These are phyloP conservation scores for Monascus purpureus DNA, from an alignment of 495 filamentous ascomycete genomes.

Conservation along the genomic window DNA sequence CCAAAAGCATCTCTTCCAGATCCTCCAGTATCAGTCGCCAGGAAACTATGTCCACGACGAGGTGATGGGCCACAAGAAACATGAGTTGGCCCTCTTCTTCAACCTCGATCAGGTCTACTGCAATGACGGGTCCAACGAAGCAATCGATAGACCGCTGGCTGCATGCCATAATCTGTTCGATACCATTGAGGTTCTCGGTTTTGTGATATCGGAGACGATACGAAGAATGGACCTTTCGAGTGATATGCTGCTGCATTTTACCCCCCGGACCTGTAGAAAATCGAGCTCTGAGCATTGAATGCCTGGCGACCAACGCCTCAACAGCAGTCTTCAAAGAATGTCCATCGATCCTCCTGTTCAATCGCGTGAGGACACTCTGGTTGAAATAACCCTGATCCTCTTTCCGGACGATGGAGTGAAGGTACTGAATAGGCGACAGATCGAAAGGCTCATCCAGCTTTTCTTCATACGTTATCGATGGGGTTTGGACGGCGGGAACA, in stretches of 20 bases:
- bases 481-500: slow-evolving; percentile 15
- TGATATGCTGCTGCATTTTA: slow-evolving; percentile 24
- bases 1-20: slow-evolving; percentile 45
- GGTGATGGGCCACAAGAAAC: slow-evolving; percentile 54
- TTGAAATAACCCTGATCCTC: slow-evolving; percentile 58
- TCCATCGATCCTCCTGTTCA: slow-evolving; percentile 35
- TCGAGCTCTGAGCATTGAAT: slow-evolving; percentile 63
- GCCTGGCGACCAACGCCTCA: slow-evolving; percentile 44
- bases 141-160: slow-evolving; percentile 32
- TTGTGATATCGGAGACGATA: slow-evolving; percentile 20
- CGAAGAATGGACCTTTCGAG: slow-evolving; percentile 20
- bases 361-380: slow-evolving; percentile 48
- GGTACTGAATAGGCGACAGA: slow-evolving; percentile 56
- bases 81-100: slow-evolving; percentile 33
- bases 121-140: slow-evolving; percentile 28
- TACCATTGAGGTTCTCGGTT: slow-evolving; percentile 9
- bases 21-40: slow-evolving; percentile 58
- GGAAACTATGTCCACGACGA: slow-evolving; percentile 57
- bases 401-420: slow-evolving; percentile 46
- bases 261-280: slow-evolving; percentile 24
- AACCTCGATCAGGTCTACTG: slow-evolving; percentile 35
- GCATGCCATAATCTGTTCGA: slow-evolving; percentile 16
- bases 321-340: slow-evolving; percentile 37
- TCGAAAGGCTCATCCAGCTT: slow-evolving; percentile 37
- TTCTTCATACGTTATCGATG: slow-evolving; percentile 25